Evolutionary conservation across 768 basidiomycete genomes (phyloP), one percentile per base, ranked within the genome.

Genomic region (Termitomyces bulborhizus): DNA sequence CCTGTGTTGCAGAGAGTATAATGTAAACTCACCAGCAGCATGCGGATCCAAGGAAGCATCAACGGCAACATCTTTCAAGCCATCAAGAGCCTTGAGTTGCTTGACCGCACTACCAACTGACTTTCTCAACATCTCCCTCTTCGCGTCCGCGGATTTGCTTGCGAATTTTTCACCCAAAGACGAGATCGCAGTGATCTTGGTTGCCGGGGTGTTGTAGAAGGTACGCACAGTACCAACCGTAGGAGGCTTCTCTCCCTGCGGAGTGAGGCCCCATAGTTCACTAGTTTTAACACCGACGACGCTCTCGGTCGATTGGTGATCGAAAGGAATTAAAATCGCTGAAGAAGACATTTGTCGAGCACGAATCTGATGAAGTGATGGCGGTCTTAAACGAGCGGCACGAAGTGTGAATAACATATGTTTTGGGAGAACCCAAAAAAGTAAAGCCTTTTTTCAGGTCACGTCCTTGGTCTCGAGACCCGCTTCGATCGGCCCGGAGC

Each of bases 91-190:
- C 60, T 79, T 85, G 60, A 90, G 68, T 44, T 82, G 79, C 69
- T 88, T 89, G 42, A 92, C 82, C 6, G 83, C 88, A 48, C 76
- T 81, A 9, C 86, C 91, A 13, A 92, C 78, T 9, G 88, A 79
- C 62, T 81, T 83, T 62, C 90, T 76, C 32, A 92, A 75, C 4
- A 82, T 58, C 66, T 93, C 90, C n/a, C 84, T 73, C 63, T 73
- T 80, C 40, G 72, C 74, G 36, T 75, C 69, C 1, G 63, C 73
- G 6, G 67, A 72, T 61, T 82, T 82, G 37, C 61, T 58, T 3
- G 70, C 65, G 62, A 81, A 86, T 1, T 69, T 76, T 0, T 81
- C 80, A 0, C 85, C 85, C 7, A 86, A 72, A 34, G 84, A 83
- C 8, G 82, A 76, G 15, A 88, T 66, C 0, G 82, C 75, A 1